These are phyloP conservation scores for Globisporangium parvum DNA, from an alignment of 352 stramenopile genomes.

Conservation along the genomic window DNA sequence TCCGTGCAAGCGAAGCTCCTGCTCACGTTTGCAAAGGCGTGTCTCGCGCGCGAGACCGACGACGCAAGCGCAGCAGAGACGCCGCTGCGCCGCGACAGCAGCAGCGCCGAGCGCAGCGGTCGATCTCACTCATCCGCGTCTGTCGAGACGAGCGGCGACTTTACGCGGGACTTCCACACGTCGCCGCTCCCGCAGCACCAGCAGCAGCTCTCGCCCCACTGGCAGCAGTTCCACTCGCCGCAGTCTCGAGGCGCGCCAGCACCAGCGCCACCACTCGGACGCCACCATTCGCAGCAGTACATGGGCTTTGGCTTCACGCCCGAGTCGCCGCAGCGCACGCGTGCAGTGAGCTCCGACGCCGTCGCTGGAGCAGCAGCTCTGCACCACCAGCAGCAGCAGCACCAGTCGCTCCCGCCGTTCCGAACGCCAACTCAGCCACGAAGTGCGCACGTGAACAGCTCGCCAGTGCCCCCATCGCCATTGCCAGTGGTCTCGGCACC, in stretches of 20 bases:
- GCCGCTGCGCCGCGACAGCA: background rate
- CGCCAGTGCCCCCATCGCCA: background rate
- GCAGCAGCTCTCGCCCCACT: constrained; percentile 7
- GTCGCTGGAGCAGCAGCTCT: no score
- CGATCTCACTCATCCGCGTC: background rate
- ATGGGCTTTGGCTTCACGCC: constrained; percentile 10
- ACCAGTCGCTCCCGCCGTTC: background rate
- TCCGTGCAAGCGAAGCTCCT: constrained; percentile 63
- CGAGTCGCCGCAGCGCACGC: constrained; percentile 6
- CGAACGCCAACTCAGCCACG: background rate
- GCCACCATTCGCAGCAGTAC: constrained; percentile 12
- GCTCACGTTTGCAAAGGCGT: constrained; percentile 69
- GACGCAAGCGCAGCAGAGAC: background rate
- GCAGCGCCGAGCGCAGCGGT: background rate
- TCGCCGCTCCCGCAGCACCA: constrained; percentile 11
- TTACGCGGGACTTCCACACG: constrained; percentile 10
- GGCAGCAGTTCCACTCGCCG: constrained; percentile 4
- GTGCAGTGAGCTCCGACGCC: constrained; percentile 13
- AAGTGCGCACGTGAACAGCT: no score
- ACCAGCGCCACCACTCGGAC: constrained; percentile 8
- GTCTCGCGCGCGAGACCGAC: constrained; percentile 44
- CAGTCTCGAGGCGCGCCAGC: constrained; percentile 8
- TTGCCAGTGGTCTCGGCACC: background rate
- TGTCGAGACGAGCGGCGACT: constrained; percentile 4
- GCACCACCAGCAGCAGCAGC: background rate